Base-by-base conservation (phyloP, 2,329 filamentous ascomycete species). In the Apiospora arundinis region DNA sequence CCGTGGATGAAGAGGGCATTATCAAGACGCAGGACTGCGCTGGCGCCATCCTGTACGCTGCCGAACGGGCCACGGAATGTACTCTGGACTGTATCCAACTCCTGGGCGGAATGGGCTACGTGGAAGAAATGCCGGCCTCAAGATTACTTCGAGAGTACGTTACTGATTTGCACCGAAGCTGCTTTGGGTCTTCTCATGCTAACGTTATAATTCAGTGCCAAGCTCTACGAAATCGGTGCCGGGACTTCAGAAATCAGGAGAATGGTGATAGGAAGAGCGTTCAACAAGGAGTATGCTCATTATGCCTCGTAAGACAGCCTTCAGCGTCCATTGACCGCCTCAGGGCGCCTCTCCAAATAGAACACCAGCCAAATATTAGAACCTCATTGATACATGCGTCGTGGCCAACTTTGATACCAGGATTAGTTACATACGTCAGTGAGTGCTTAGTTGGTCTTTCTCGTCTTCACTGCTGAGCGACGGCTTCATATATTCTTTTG, bases 141-240 rank as follows among this genome's bases (percentile, higher is more conserved):
- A 87, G 95, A 74, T 87, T 98, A 75, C 83, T 98, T 76, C 84
- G 96, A 78, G 90, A 92, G 87, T 89, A 76, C 84, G 87, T 83
- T n/a, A 11, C 21, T n/a, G 14, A 40, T 37, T 9, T 37, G 9
- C 14, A 12, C 16, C 21, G 0, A 9, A 40, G 16, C 21, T 40
- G 32, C 32, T 63, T 21, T 0, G 40, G 12, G 18, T n/a, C 2
- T 9, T 5, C 21, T 48, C 12, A 18, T 68, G n/a, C 56, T 44
- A 73, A 90, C 60, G 12, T 63, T 21, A 37, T 14, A 9, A 11
- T 45, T 18, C 40, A 67, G 88, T 82, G 89, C 90, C 46, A 92
- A 92, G 81, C 82, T 99, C 72, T 99, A 99, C 81, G 96, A 98
- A 84, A 98, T 99, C 80, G 96, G 96, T 1, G 96, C 96, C 6